Evolutionary conservation across 1,284 basidiomycete genomes (phyloP), one percentile per base, ranked within the genome.

Genomic region (Boletellus sp.): DNA sequence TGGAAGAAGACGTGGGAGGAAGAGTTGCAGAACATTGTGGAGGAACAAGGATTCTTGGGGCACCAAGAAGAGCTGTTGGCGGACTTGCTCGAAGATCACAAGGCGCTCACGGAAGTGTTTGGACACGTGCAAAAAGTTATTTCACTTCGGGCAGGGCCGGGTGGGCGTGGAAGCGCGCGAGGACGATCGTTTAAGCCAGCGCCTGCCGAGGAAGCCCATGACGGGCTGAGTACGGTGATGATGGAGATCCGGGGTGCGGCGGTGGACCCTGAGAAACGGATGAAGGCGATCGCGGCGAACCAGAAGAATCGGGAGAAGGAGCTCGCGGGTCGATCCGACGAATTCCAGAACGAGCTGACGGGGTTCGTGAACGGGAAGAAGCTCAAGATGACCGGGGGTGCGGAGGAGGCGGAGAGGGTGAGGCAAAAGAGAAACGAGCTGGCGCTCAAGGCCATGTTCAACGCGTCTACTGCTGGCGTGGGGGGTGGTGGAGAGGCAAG

Each of bases 1-100:
- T 99, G 96, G 96, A 93, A 96, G 76, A 93, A 96, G 78, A 97
- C 95, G 22, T 99, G 96, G 96, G 91, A 92, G 62, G 85, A 91
- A 63, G 96, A 99, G 74, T 71, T 99, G 67, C 90, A 93, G 74
- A 92, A 93, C 60, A 95, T 99, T 54, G 91, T 98, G 42, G 95
- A 97, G 68, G 96, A 99, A 71, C 96, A 99, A 68, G 91, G 95
- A 61, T 90, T 97, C 74, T 75, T 98, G 49, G 86, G 83, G 12
- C 91, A 97, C 63, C 93, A 97, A 66, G 90, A 94, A 69, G 91
- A 95, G 70, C 83, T 97, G 64, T 77, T 96, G 48, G 78, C 78
- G 44, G 96, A 98, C 66, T 77, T 97, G 41, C 77, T 91, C 53
- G 94, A 95, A 63, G 96, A 98, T 66, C 85, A 96, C 69, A 91